phyloP scores from a whole-genome alignment of 345 rosid genomes.

The Salix purpurea region DNA sequence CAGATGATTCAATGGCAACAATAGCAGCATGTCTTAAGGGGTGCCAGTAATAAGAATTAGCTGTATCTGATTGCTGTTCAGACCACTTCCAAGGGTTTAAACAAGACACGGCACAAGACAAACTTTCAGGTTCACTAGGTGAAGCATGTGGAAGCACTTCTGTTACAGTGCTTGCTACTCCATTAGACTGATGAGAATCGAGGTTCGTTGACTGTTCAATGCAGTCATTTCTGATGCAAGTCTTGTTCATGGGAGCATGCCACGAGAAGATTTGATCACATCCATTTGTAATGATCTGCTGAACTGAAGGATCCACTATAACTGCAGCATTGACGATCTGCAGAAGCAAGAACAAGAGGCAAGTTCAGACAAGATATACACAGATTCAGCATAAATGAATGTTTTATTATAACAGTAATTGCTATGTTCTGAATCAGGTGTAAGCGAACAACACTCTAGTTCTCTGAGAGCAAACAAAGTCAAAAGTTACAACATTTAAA shows the following conservation, averaged over 20 bases:
- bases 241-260: constrained; percentile 21
- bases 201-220: constrained; percentile 8
- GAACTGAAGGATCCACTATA: constrained; percentile 66
- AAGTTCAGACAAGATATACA: neutral
- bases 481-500: too few species aligned
- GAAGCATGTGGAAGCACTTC: constrained; percentile 21
- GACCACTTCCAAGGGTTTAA: constrained; percentile 72
- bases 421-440: neutral
- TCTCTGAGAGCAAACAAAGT: neutral
- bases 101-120: constrained; percentile 44
- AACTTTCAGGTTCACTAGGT: constrained; percentile 18
- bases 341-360: constrained; percentile 3
- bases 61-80: constrained; percentile 18
- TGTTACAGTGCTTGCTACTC: constrained; percentile 6
- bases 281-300: constrained; percentile 54
- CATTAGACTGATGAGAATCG: constrained; percentile 12
- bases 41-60: constrained; percentile 45
- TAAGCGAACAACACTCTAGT: neutral
- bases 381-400: neutral
- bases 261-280: constrained; percentile 48
- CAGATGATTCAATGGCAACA: constrained; percentile 79
- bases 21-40: constrained; percentile 77
- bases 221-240: constrained; percentile 13
- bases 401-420: neutral
- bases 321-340: constrained; percentile 80